Evolutionary conservation across 805 yeast genomes (phyloP), one percentile per base, ranked within the genome.

Genomic region (Ogataea wickerhamii): DNA sequence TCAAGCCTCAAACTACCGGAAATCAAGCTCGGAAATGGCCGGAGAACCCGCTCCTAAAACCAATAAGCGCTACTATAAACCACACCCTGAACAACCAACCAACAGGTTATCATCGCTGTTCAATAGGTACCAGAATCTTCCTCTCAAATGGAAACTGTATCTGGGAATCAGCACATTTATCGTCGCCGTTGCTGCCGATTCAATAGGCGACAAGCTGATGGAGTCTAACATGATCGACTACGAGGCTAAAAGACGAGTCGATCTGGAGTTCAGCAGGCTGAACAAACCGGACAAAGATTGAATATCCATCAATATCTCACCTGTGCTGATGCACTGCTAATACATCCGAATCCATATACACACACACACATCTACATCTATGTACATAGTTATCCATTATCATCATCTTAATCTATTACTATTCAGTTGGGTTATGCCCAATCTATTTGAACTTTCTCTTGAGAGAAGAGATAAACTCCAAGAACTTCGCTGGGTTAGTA

Each of bases 401-500:
- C n/a, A n/a, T n/a, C n/a, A n/a, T n/a, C n/a, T n/a, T n/a, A n/a
- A n/a, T n/a, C n/a, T n/a, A n/a, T n/a, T n/a, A n/a, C n/a, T n/a
- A n/a, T n/a, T n/a, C n/a, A n/a, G n/a, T n/a, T n/a, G n/a, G n/a
- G n/a, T n/a, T n/a, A n/a, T n/a, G n/a, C n/a, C n/a, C n/a, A n/a
- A n/a, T n/a, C 38, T 12, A 14, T 27, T 25, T 36, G 22, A 51
- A 53, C 24, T 45, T 69, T 58, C 67, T 80, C 60, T 78, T 76
- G 41, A 76, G 62, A 28, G 72, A 67, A 32, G 82, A 76, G 45
- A 81, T 77, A 53, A 74, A 82, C 55, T 80, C 87, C 59, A 82
- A 73, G 63, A 82, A 82, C 50, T 72, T 78, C 37, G 87, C 87
- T 21, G 86, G 94, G 61, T 87, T 86, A 32, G 91, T 78, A 45